These are phyloP conservation scores for Chaetomium globosum DNA, from an alignment of 2,329 filamentous ascomycete species.

Conservation along the genomic window DNA sequence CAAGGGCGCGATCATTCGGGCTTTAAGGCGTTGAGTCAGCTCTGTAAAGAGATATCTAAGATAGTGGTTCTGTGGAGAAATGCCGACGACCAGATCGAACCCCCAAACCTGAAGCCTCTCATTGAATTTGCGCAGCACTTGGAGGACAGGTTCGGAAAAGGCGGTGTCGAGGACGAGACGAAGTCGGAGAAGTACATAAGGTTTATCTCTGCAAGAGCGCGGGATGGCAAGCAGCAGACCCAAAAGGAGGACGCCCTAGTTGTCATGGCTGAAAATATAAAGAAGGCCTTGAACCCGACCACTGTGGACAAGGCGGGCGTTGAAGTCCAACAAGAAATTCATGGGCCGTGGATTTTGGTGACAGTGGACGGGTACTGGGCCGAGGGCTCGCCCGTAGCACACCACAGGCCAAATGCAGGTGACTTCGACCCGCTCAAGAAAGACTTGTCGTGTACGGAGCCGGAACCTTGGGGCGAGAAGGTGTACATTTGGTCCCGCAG, in stretches of 20 bases:
- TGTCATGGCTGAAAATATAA: background rate
- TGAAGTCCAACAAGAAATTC: background rate
- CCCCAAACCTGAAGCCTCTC: background rate
- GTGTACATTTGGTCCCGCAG: background rate
- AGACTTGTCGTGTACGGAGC: background rate
- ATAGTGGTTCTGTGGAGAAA: background rate
- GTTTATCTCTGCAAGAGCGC: background rate
- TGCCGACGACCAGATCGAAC: background rate
- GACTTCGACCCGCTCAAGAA: background rate
- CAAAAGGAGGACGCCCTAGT: background rate
- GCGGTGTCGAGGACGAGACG: conserved; percentile 7
- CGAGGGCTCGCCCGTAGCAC: background rate
- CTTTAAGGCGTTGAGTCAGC: background rate
- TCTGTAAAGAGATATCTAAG: background rate
- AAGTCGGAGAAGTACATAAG: background rate
- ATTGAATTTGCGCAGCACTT: background rate
- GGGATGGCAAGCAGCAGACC: background rate
- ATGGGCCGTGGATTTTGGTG: conserved; percentile 19
- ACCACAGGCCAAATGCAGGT: conserved; percentile 13
- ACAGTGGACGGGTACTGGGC: background rate
- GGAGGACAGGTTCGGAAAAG: background rate
- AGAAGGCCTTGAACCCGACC: background rate
- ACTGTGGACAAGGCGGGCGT: too few species aligned
- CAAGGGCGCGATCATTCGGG: background rate
- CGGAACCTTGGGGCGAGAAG: background rate